Base-by-base conservation (phyloP, 192 early-diverging fungal genomes). In the Coemansia sp. region DNA sequence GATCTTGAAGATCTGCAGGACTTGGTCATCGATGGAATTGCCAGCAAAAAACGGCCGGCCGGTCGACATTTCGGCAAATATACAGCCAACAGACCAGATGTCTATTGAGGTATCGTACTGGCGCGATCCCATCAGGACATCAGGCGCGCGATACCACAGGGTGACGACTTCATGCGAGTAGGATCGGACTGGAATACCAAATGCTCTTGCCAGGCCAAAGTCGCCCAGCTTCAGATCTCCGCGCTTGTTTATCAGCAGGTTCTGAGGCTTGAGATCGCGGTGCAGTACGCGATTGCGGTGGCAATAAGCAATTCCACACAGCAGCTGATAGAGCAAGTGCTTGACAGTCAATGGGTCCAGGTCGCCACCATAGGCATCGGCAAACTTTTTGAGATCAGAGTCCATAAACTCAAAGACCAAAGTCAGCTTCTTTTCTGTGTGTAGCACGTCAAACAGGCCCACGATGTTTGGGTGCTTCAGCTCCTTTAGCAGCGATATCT, bases 371-470 rank as follows among this genome's bases (percentile, higher is more conserved):
- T 90, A 92, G 3, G 88, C 89, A 80, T 99, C 97, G 77, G 98
- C 85, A 78, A 94, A 99, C 89, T 99, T 99, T 72, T 99, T 99
- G 78, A 99, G 84, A 81, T 99, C 98, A 47, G 95, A 95, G 81
- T 99, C 97, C 87, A 99, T 83, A 79, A 92, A 98, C 81, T 99
- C 98, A 87, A 99, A 99, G 33, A 99, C 96, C 62, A 99, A 88
- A 36, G 95, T 98, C 58, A 99, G 81, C 83, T 96, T 98, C 85
- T 96, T 95, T 76, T 99, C 97, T 15, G 96, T 98, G 76, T 99
- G 97, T 68, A 93, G 78, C 43, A 99, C 97, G 87, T 99, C 97
- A 76, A 98, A 95, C 33, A 99, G 86, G 61, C 94, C 91, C 63
- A 78, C 74, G 50, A 86, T 85, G 80, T 92, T 93, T 20, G 88